A percentile compares a stretch with the other conserved stretches of the same genome.
Conservation (phyloP, 1,284 basidiomycete genomes). For the Ganoderma sinense region DNA sequence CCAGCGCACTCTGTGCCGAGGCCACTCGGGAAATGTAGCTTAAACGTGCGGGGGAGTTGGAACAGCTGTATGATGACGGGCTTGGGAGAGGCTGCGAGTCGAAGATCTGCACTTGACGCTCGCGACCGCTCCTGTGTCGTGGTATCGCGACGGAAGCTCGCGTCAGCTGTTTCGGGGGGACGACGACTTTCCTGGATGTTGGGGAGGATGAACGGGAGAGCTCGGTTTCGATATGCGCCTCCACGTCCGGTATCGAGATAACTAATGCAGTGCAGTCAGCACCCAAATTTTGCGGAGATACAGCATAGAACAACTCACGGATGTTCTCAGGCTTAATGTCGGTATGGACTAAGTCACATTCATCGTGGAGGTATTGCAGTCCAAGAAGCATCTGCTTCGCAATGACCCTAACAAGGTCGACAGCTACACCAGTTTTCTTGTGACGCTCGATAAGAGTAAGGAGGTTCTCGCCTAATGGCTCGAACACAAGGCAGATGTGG, state of each 20-base stretch:
- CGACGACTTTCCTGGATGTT: constrained; percentile 73
- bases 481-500: constrained; percentile 92
- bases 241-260: constrained; percentile 79
- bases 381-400: constrained; percentile 86
- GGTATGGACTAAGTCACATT: constrained; percentile 88
- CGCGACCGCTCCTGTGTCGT: constrained; percentile 51
- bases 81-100: constrained; percentile 74
- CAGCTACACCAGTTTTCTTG: constrained; percentile 86
- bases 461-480: constrained; percentile 90
- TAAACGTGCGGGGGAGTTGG: constrained; percentile 46
- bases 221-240: constrained; percentile 72
- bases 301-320: constrained; percentile 55
- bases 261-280: constrained; percentile 50
- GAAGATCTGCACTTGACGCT: constrained; percentile 79
- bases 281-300: not conserved
- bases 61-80: constrained; percentile 49
- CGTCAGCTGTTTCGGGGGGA: constrained; percentile 62
- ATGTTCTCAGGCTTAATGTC: constrained; percentile 96
- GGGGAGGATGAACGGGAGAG: constrained; percentile 71
- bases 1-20: constrained; percentile 34
- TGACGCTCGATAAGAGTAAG: constrained; percentile 87
- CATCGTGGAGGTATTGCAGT: constrained; percentile 90
- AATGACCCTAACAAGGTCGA: constrained; percentile 83
- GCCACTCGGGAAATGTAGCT: constrained; percentile 44
- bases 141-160: constrained; percentile 69